Percentiles rank a stretch among this genome's conserved stretches.
Conservation (phyloP, 2,329 filamentous ascomycete species). For the Fusarium guadeloupense region DNA sequence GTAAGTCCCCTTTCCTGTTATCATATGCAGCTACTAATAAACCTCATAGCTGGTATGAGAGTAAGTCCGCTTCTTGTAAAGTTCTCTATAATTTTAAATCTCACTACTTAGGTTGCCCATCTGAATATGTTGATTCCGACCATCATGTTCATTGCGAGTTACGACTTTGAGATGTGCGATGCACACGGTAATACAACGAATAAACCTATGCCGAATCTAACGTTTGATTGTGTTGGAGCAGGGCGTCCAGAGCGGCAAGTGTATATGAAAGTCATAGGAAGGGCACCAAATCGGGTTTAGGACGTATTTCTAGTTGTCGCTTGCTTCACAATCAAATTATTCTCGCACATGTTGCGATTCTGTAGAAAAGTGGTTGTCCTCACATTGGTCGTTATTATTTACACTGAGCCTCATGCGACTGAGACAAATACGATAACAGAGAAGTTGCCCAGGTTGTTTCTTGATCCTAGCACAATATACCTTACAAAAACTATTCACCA, state of each 20-base stretch:
- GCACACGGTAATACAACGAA: not conserved
- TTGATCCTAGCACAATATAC: too few relatives aligned
- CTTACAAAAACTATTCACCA: not conserved
- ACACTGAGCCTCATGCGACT: too few relatives aligned
- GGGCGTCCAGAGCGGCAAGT: not conserved
- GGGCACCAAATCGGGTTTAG: not conserved
- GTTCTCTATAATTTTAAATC: not conserved
- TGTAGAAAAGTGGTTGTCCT: too few relatives aligned
- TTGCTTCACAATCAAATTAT: too few relatives aligned
- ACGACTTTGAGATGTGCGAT: not conserved
- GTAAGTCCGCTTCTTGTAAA: not conserved
- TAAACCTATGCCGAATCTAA: not conserved
- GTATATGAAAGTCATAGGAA: not conserved
- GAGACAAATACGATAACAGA: too few relatives aligned
- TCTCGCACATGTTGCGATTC: too few relatives aligned
- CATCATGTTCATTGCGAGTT: not conserved
- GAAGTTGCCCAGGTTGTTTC: too few relatives aligned
- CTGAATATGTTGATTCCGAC: not conserved
- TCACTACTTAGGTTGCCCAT: not conserved
- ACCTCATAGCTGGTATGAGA: not conserved
- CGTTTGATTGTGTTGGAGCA: not conserved
- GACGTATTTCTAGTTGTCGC: too few relatives aligned
- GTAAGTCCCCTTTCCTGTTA: not conserved
- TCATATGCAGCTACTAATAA: too few relatives aligned
- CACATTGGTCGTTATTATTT: too few relatives aligned